Base-by-base conservation (phyloP, 2,329 filamentous ascomycete genomes). In the Botrytis medusae region DNA sequence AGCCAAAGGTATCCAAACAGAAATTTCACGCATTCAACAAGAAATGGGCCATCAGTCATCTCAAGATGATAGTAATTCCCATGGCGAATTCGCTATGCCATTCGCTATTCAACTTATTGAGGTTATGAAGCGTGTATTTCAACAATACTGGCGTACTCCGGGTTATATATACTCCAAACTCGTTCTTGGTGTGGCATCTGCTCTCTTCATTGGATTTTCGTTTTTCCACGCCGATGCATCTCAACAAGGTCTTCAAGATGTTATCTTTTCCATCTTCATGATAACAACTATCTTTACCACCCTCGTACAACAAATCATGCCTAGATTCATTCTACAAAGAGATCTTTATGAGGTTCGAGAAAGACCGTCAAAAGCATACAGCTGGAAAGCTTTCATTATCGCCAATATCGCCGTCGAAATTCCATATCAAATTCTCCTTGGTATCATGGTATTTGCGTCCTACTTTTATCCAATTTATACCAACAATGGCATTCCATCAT, bases 401-500 rank as follows among this genome's bases (percentile, higher is more conserved):
- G 78, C 79, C 14, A 81, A 81, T 60, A 92, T 97, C 77, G 83
- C 94, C 46, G 93, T 95, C 71, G 95, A 97, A 82, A 85, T 97
- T 6, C 93, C 94, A 0, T 97, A 93, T 89, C 94, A 97, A 81
- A 87, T 90, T 0, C 81, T 97, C 59, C 91, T 93, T 85, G 89
- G 90, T 1, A 86, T 91, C 29, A 83, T 97, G 78, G 91, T 95
- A 84, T 97, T 86, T 84, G 87, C 93, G 78, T 90, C 87, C 80
- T 96, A 93, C 88, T 97, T 97, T 85, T 97, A 95, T 74, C 85
- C 90, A 75, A 87, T 91, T 1, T 81, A 87, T 14, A 89, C 93
- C 76, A 91, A 92, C 29, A 92, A 92, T 18, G 92, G 80, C 2
- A 79, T 81, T 25, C 79, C 79, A 69, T 42, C 76, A 18, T 75